Conservation (phyloP, 176 grass and related monocot species). For the Raddia guianensis region DNA sequence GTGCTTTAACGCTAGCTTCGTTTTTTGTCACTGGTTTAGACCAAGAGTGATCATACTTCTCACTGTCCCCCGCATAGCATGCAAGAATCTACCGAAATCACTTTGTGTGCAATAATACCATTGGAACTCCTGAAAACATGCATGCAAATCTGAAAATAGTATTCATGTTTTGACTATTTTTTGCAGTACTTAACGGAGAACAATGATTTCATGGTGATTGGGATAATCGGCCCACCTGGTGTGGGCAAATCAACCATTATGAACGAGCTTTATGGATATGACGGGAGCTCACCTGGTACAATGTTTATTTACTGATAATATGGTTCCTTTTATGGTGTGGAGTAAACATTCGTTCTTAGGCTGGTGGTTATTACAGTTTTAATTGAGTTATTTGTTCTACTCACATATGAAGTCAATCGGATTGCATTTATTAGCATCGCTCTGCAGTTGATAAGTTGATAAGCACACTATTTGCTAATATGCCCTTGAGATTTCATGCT, state of each 20-base stretch:
- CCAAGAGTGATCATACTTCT: background rate
- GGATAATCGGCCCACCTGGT: constrained; percentile 81
- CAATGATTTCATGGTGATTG: constrained; percentile 92
- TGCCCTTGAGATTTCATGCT: background rate
- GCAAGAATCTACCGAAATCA: background rate
- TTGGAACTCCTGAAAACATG: background rate
- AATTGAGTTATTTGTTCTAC: background rate
- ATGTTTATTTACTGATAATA: background rate
- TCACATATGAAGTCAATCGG: background rate
- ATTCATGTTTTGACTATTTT: background rate
- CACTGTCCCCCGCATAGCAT: background rate
- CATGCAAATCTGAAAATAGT: background rate
- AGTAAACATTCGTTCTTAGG: background rate
- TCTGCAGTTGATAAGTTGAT: background rate
- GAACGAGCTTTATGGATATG: constrained; percentile 88
- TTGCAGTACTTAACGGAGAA: constrained; percentile 91
- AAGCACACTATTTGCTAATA: background rate
- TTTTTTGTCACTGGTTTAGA: background rate
- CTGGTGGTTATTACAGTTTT: background rate
- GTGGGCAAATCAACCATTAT: constrained; percentile 90
- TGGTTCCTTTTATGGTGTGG: background rate
- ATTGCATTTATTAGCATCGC: background rate
- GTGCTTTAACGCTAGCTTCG: background rate
- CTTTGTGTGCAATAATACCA: background rate
- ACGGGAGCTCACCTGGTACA: constrained; percentile 73